A percentile compares a stretch with the other conserved stretches of the same genome.
These are phyloP conservation scores for Ceratobasidium sp. DNA, from an alignment of 1,284 basidiomycete genomes.

Conservation along the genomic window DNA sequence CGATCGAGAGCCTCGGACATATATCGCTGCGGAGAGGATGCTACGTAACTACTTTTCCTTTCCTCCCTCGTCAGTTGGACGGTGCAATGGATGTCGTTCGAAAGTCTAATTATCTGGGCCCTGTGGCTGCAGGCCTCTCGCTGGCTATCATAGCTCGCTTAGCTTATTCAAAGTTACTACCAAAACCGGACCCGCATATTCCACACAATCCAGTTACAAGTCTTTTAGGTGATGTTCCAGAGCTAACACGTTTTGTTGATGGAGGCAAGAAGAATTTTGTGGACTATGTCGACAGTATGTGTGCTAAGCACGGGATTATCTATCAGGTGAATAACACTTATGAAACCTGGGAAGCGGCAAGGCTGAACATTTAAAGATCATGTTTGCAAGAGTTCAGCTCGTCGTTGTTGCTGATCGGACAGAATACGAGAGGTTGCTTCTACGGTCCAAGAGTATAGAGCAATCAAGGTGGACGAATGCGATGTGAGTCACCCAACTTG, in stretches of 20 bases:
- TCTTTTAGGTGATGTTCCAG: slow-evolving; percentile 17
- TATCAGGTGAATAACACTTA: slow-evolving; percentile 4
- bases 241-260: not conserved
- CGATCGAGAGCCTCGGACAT: not conserved
- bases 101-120: not conserved
- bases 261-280: not conserved
- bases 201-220: slow-evolving; percentile 34
- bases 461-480: slow-evolving; percentile 24
- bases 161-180: not conserved
- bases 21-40: not conserved
- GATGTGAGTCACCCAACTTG: not conserved
- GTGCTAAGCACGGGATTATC: slow-evolving; percentile 11
- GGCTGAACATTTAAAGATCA: not conserved
- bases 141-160: not conserved
- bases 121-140: not conserved
- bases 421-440: slow-evolving; percentile 17
- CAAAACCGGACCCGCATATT: slow-evolving; percentile 24
- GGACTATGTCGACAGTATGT: not conserved
- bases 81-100: not conserved
- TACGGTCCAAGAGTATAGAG: slow-evolving; percentile 5
- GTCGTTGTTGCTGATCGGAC: slow-evolving; percentile 21
- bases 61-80: not conserved
- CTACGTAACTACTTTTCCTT: not conserved
- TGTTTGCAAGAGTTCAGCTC: not conserved
- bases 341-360: not conserved